Conservation (phyloP, 768 basidiomycete genomes). For the Rhodotorula babjevae region DNA sequence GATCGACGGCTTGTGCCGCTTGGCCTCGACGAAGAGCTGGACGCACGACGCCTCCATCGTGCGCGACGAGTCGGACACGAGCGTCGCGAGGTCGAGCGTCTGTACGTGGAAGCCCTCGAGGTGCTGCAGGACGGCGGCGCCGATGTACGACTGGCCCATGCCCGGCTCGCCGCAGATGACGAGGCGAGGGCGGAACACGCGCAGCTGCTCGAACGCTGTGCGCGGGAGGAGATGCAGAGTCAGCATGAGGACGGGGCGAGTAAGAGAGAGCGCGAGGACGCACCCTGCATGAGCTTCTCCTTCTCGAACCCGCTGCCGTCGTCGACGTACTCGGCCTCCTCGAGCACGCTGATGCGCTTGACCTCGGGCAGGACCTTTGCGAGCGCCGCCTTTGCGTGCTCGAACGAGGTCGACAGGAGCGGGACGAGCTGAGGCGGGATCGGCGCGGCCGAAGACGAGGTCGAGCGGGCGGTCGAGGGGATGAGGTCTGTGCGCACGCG, state of each 20-base stretch:
- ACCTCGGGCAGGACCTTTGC: constrained; percentile 68
- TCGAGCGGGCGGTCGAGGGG: constrained; percentile 88
- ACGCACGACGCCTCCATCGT: constrained; percentile 76
- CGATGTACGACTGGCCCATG: constrained; percentile 87
- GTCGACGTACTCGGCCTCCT: constrained; percentile 89
- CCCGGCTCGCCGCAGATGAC: constrained; percentile 73
- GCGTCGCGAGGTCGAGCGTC: constrained; percentile 78
- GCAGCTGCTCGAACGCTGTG: constrained; percentile 81
- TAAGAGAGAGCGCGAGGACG: background rate
- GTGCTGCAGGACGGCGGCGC: constrained; percentile 84
- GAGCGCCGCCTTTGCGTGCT: constrained; percentile 68
- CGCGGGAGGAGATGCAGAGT: background rate
- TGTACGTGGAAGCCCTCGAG: constrained; percentile 95
- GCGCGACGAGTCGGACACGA: constrained; percentile 81
- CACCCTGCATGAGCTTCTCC: constrained; percentile 70
- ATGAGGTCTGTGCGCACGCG: constrained; percentile 69
- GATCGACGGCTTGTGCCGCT: constrained; percentile 91
- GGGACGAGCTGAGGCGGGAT: constrained; percentile 80
- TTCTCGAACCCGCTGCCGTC: constrained; percentile 75
- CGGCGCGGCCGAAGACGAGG: constrained; percentile 75
- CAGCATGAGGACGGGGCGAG: background rate
- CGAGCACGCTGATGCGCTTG: constrained; percentile 76
- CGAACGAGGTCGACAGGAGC: constrained; percentile 63
- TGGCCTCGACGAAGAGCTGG: constrained; percentile 92
- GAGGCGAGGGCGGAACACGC: constrained; percentile 83